Percentiles rank a stretch among this genome's conserved stretches.
phyloP scores from a whole-genome alignment of 441 rosid species.

The Pelargonium fulgidum region DNA sequence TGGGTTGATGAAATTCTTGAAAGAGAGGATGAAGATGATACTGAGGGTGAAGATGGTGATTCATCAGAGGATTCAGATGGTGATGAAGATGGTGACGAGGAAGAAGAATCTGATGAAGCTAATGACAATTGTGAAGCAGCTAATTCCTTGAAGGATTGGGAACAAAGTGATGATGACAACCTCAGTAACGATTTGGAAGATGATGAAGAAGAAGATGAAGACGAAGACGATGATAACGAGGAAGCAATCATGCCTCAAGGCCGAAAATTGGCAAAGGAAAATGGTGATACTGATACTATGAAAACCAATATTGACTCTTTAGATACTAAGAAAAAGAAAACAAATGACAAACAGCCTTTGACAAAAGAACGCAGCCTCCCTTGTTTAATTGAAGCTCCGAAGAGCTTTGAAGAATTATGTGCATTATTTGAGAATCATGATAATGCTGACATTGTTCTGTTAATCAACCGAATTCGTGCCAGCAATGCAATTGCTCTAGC shows the following conservation, averaged over 20 bases:
- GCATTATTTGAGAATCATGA: constrained; percentile 46
- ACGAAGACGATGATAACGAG: constrained; percentile 23
- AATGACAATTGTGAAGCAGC: constrained; percentile 28
- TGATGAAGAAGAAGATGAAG: constrained; percentile 30
- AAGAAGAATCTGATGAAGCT: constrained; percentile 41
- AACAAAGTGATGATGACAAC: constrained; percentile 80
- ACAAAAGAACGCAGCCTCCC: constrained; percentile 47
- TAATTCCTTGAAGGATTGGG: constrained; percentile 63
- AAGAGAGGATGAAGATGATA: constrained; percentile 43
- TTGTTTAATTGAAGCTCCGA: constrained; percentile 66
- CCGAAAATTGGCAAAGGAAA: constrained; percentile 32
- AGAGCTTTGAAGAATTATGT: constrained; percentile 56
- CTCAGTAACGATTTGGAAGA: constrained; percentile 40
- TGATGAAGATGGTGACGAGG: constrained; percentile 37
- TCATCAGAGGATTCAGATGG: constrained; percentile 48
- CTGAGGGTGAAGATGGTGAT: constrained; percentile 49
- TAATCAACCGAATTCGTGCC: constrained; percentile 56
- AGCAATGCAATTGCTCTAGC: constrained; percentile 66
- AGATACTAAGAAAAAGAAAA: constrained; percentile 24
- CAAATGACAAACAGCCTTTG: constrained; percentile 26
- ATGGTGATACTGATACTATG: constrained; percentile 18
- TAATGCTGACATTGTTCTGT: constrained; percentile 39
- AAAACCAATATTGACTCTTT: constrained; percentile 20
- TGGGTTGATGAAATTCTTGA: constrained; percentile 87
- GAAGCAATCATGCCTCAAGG: constrained; percentile 26